These are phyloP conservation scores for Colletotrichum trifolii DNA, from an alignment of 2,329 filamentous ascomycete species.

Conservation along the genomic window DNA sequence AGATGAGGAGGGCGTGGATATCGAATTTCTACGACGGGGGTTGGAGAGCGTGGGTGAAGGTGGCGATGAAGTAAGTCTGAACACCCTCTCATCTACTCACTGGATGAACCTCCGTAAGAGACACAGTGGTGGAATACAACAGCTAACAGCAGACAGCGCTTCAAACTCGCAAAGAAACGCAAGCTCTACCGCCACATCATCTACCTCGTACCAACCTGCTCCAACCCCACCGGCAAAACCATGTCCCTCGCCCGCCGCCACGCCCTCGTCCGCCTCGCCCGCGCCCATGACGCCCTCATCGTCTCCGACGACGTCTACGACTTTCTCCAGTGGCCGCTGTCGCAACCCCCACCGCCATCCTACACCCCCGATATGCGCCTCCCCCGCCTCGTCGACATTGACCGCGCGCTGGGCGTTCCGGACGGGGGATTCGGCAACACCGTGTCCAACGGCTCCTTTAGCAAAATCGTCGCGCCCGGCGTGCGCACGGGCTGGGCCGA, in stretches of 20 bases:
- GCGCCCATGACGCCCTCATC: slow-evolving; percentile 83
- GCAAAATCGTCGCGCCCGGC: slow-evolving; percentile 86
- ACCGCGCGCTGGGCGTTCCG: slow-evolving; percentile 70
- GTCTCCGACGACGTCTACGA: slow-evolving; percentile 96
- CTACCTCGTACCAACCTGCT: slow-evolving; percentile 88
- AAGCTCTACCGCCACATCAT: slow-evolving; percentile 90
- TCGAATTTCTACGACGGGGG: slow-evolving; percentile 65
- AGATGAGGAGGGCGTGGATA: slow-evolving; percentile 80
- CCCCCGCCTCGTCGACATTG: slow-evolving; percentile 83
- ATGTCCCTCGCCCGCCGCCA: slow-evolving; percentile 78
- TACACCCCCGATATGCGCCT: slow-evolving; percentile 59
- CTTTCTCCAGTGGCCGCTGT: slow-evolving; percentile 81
- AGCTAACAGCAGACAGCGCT: slow-evolving; percentile 17
- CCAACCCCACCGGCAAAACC: slow-evolving; percentile 87
- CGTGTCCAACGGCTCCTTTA: slow-evolving; percentile 89
- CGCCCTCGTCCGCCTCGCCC: slow-evolving; percentile 78
- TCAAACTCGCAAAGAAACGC: slow-evolving; percentile 46
- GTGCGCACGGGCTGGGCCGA: slow-evolving; percentile 90
- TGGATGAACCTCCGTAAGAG: background rate
- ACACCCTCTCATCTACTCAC: background rate
- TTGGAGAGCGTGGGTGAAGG: slow-evolving; percentile 46
- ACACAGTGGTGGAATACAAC: too few species aligned
- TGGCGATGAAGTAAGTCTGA: slow-evolving; percentile 16
- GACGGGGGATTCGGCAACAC: slow-evolving; percentile 77
- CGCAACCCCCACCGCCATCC: slow-evolving; percentile 39